These are phyloP conservation scores for Tephrocybe sp. DNA, from an alignment of 768 basidiomycete genomes.

Conservation along the genomic window DNA sequence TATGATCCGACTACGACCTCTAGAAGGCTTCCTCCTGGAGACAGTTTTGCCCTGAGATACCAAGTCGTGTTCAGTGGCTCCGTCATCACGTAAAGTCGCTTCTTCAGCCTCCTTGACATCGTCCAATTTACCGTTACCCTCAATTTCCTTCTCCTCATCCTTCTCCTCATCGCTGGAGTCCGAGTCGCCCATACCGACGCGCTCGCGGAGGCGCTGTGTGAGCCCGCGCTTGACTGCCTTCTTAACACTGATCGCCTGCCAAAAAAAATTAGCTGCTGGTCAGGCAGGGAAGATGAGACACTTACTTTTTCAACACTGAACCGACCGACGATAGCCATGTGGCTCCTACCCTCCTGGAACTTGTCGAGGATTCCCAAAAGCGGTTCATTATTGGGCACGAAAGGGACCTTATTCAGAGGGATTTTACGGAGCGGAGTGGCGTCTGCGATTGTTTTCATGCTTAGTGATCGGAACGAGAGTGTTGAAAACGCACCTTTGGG, in stretches of 20 bases:
- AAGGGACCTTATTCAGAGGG: constrained; percentile 83
- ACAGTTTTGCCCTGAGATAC: not conserved
- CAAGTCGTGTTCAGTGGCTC: constrained; percentile 19
- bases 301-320: constrained; percentile 63
- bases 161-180: constrained; percentile 39
- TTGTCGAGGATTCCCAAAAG: constrained; percentile 82
- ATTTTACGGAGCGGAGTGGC: constrained; percentile 81
- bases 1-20: not conserved
- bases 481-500: constrained; percentile 59
- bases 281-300: not conserved
- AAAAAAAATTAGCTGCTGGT: not conserved
- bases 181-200: constrained; percentile 65
- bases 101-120: constrained; percentile 28
- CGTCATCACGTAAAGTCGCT: constrained; percentile 25
- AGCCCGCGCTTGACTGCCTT: constrained; percentile 79
- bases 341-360: constrained; percentile 88
- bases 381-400: constrained; percentile 84
- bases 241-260: constrained; percentile 75
- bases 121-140: constrained; percentile 29
- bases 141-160: constrained; percentile 28
- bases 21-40: not conserved
- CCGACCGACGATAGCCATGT: constrained; percentile 89
- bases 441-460: constrained; percentile 41
- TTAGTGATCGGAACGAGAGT: not conserved
- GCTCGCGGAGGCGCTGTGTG: constrained; percentile 73